These are phyloP conservation scores for Yarrowia sp. DNA, from an alignment of 805 yeast genomes.

Conservation along the genomic window DNA sequence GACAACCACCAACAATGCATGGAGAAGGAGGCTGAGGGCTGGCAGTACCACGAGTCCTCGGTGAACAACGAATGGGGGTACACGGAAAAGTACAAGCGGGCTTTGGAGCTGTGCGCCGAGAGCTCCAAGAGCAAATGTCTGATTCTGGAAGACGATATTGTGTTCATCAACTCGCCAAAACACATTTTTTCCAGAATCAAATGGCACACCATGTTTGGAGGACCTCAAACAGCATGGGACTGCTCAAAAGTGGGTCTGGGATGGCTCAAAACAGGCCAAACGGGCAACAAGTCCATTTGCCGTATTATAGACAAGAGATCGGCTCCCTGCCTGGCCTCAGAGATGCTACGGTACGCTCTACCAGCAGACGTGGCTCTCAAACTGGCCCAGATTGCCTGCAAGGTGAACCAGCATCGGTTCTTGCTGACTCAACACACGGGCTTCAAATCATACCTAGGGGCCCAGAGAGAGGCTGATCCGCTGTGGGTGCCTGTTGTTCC, in stretches of 20 bases:
- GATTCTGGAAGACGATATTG: constrained; percentile 43
- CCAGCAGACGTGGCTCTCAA: constrained; percentile 43
- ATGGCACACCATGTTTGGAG: constrained; percentile 41
- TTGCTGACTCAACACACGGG: constrained; percentile 27
- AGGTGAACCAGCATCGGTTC: constrained; percentile 39
- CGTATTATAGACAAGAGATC: constrained; percentile 40
- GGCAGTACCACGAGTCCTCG: not conserved
- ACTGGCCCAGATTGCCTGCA: constrained; percentile 39
- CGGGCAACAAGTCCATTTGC: constrained; percentile 43
- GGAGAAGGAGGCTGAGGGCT: constrained; percentile 1
- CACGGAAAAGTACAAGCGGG: constrained; percentile 24
- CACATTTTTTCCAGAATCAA: constrained; percentile 37
- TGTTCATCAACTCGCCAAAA: constrained; percentile 38
- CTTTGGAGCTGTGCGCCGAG: constrained; percentile 36
- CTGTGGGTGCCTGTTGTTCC: constrained; percentile 4
- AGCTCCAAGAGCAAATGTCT: constrained; percentile 41
- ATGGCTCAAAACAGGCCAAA: constrained; percentile 41
- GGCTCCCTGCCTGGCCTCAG: constrained; percentile 39
- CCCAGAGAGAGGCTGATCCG: constrained; percentile 8
- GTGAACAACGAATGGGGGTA: constrained; percentile 23
- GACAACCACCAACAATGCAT: constrained; percentile 9
- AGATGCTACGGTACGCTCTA: constrained; percentile 12
- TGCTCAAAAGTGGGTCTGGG: constrained; percentile 43
- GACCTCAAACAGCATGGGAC: constrained; percentile 42
- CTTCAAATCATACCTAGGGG: constrained; percentile 15